phyloP scores from a whole-genome alignment of 202 grass and related monocot species.

The Zoysia matrella region DNA sequence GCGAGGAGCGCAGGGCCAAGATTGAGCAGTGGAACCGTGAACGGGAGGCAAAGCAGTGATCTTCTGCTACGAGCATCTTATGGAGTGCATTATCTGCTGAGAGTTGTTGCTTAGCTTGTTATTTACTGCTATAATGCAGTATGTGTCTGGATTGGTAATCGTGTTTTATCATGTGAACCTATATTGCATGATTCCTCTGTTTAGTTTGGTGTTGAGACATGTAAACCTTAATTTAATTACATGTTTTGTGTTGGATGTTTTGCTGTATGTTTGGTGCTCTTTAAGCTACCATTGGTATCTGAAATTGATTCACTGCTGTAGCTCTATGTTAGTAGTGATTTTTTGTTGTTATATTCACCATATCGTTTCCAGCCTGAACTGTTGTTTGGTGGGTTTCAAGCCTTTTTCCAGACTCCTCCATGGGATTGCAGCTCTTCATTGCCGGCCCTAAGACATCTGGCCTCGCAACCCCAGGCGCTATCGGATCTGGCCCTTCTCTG shows the following conservation, averaged over 20 bases:
- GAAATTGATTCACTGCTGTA: neutral
- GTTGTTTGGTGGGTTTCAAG: too few relatives aligned
- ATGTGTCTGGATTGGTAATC: neutral
- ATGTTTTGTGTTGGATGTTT: slow-evolving; percentile 7
- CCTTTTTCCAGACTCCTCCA: too few relatives aligned
- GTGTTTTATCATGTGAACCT: neutral
- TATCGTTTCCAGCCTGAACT: too few relatives aligned
- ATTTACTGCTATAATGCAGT: neutral
- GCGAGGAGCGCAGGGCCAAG: too few relatives aligned
- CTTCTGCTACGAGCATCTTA: neutral
- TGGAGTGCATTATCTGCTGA: neutral
- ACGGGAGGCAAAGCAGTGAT: slow-evolving; percentile 29
- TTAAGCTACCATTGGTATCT: neutral
- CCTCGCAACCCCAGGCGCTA: too few relatives aligned
- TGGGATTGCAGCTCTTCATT: too few relatives aligned
- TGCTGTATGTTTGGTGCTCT: neutral
- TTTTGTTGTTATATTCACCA: neutral
- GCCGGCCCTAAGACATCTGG: too few relatives aligned
- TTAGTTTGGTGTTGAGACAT: slow-evolving; percentile 19
- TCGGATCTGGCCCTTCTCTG: too few relatives aligned
- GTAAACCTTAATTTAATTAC: slow-evolving; percentile 24
- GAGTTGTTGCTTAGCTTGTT: neutral
- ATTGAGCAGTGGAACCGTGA: too few relatives aligned
- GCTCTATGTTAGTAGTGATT: neutral
- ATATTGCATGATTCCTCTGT: slow-evolving; percentile 8